Evolutionary conservation across 2,329 filamentous ascomycete genomes (phyloP).

Genomic region (Monosporascus sp.): DNA sequence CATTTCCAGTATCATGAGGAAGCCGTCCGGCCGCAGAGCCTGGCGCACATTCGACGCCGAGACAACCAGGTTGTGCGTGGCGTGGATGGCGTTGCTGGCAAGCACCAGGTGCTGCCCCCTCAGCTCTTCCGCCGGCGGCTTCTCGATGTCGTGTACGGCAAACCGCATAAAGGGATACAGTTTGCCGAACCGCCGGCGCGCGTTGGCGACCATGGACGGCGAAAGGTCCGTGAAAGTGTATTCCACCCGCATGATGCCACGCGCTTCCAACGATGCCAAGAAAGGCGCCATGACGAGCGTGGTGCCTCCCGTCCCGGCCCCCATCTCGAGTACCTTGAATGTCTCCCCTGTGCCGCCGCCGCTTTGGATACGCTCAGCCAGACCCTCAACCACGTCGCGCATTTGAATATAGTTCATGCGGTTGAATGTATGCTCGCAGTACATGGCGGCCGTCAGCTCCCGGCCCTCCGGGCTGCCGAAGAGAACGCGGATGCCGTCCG

Average conservation of each 20-base stretch:
- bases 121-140: conserved; percentile 8
- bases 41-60: conserved; percentile 19
- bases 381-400: conserved; percentile 17
- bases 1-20: conserved; percentile 30
- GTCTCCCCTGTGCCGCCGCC: too few relatives aligned
- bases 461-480: conserved; percentile 28
- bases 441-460: conserved; percentile 27
- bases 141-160: conserved; percentile 22
- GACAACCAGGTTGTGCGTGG: conserved; percentile 18
- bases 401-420: conserved; percentile 19
- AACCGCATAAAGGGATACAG: conserved; percentile 22
- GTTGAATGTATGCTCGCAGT: conserved; percentile 28
- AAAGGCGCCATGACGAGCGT: too few relatives aligned
- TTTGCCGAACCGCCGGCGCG: conserved; percentile 13
- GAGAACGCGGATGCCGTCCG: conserved; percentile 28
- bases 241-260: conserved; percentile 7
- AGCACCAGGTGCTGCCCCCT: conserved; percentile 25
- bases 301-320: too few relatives aligned
- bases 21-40: conserved; percentile 26
- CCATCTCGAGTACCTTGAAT: too few relatives aligned
- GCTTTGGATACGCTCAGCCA: neutral
- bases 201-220: conserved; percentile 19
- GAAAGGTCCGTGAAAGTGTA: conserved; percentile 35
- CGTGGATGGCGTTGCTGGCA: conserved; percentile 29
- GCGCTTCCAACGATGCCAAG: too few relatives aligned